Conservation (phyloP, 164 flowering plant genomes). For the Kalanchoe fedtschenkoi region DNA sequence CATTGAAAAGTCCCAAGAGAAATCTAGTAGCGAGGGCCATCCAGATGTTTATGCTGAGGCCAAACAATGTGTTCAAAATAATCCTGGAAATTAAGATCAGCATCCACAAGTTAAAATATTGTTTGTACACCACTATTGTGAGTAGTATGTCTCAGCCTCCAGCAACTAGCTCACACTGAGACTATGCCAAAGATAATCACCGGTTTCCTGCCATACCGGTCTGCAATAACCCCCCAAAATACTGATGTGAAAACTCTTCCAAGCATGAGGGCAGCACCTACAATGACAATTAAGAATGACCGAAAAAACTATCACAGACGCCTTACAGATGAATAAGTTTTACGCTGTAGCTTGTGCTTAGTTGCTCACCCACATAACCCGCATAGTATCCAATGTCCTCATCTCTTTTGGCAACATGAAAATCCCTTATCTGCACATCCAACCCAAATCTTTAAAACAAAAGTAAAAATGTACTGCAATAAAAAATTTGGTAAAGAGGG, state of each 20-base stretch:
- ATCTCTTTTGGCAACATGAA: conserved; percentile 2
- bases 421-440: neutral
- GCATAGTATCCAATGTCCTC: conserved; percentile 8
- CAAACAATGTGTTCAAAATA: conserved; percentile 49
- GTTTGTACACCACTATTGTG: neutral
- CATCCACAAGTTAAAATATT: neutral
- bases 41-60: conserved; percentile 56
- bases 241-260: conserved; percentile 8
- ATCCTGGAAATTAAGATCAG: conserved; percentile 18
- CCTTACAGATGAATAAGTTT: too few relatives aligned
- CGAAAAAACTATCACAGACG: too few relatives aligned
- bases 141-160: neutral
- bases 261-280: conserved; percentile 3
- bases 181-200: conserved; percentile 1
- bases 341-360: too few relatives aligned
- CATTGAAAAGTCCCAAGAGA: conserved; percentile 56
- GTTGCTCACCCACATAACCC: conserved; percentile 4
- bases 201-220: conserved; percentile 6
- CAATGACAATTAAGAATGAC: too few relatives aligned
- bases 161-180: conserved; percentile 1
- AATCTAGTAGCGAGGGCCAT: conserved; percentile 73
- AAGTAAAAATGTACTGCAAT: neutral
- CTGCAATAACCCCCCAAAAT: conserved; percentile 1
- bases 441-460: too few relatives aligned
- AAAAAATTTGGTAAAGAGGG: too few relatives aligned